These are phyloP conservation scores for Leccinum subgranulosum DNA, from an alignment of 768 basidiomycete species.

Conservation along the genomic window DNA sequence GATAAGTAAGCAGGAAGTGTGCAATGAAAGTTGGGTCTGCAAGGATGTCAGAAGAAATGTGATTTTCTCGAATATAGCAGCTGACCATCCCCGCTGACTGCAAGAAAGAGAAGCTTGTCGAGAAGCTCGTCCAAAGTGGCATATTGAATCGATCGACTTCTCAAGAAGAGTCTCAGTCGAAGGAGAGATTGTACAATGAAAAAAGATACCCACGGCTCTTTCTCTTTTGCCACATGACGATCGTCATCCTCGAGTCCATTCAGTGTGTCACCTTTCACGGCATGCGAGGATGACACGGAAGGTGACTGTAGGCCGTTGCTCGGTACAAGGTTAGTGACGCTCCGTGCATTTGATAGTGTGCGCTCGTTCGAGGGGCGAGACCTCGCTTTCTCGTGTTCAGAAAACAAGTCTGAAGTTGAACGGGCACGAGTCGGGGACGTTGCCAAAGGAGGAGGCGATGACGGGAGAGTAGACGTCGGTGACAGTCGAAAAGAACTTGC, in stretches of 20 bases:
- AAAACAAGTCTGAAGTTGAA: slow-evolving; percentile 52
- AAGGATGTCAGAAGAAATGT: slow-evolving; percentile 9
- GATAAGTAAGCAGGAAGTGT: slow-evolving; percentile 81
- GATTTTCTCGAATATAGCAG: slow-evolving; percentile 2
- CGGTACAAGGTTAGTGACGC: slow-evolving; percentile 23
- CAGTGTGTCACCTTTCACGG: slow-evolving; percentile 9
- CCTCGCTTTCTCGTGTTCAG: slow-evolving; percentile 40
- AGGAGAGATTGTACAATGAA: neutral
- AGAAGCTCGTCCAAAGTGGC: slow-evolving; percentile 75
- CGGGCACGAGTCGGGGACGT: slow-evolving; percentile 52
- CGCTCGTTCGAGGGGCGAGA: slow-evolving; percentile 22
- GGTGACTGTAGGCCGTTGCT: slow-evolving; percentile 21
- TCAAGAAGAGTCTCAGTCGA: slow-evolving; percentile 12
- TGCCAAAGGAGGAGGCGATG: slow-evolving; percentile 37
- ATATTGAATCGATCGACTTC: slow-evolving; percentile 61
- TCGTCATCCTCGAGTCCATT: slow-evolving; percentile 26
- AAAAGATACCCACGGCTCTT: slow-evolving; percentile 47
- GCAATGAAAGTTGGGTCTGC: slow-evolving; percentile 74
- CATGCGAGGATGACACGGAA: slow-evolving; percentile 10
- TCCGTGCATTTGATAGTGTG: slow-evolving; percentile 31
- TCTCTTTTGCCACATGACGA: slow-evolving; percentile 35
- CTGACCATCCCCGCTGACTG: slow-evolving; percentile 81
- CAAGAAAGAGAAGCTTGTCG: slow-evolving; percentile 78
- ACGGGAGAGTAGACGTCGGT: slow-evolving; percentile 34
- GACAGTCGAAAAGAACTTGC: slow-evolving; percentile 28